Evolutionary conservation across 2,329 filamentous ascomycete species (phyloP), one percentile per base, ranked within the genome.

Genomic region (Exophiala sideris): DNA sequence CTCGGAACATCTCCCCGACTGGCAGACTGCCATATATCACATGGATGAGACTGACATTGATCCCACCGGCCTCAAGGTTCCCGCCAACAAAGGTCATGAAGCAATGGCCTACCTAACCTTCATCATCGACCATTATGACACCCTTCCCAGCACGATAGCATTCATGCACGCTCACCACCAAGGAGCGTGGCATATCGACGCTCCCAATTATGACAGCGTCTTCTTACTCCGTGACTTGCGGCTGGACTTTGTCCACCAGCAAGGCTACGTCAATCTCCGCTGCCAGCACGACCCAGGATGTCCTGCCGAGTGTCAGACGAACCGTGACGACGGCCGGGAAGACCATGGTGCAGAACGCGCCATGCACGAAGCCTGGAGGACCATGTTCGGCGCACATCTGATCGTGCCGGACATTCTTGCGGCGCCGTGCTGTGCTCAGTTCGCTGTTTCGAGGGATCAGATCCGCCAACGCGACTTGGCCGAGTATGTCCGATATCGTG

Each of bases 101-200:
- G 79, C 79, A 21, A 83, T 84, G 75, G 73, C 76, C 7, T 85
- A 85, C 65, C 72, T 85, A 35, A 79, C 79, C 44, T 84, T 81
- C 66, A 79, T 85, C 54, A 82, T 85, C 65, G 79, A 53, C 50
- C 41, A 54, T 34, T 75, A 74, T 56, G 66, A 70, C 12, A 59
- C 61, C 2, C 67, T 76, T 5, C 69, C 73, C 2, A 69, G 74
- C 29, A 69, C 73, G 35, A 58, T 67, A 2, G 64, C 75, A 42
- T 75, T 76, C 57, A 64, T 75, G 10, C 73, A 76, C 39, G 67
- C 69, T 1, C 68, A 66, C 18, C 69, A 72, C 29, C 75, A 72
- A 58, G 40, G 40, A 12, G 72, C 75, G 61, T 76, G 73, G 73
- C 73, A 66, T 48, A 64, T 64, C 39, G 64, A 67, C 34, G 64